phyloP scores from a whole-genome alignment of 2,329 filamentous ascomycete species.

The Calonectria ilicicola region DNA sequence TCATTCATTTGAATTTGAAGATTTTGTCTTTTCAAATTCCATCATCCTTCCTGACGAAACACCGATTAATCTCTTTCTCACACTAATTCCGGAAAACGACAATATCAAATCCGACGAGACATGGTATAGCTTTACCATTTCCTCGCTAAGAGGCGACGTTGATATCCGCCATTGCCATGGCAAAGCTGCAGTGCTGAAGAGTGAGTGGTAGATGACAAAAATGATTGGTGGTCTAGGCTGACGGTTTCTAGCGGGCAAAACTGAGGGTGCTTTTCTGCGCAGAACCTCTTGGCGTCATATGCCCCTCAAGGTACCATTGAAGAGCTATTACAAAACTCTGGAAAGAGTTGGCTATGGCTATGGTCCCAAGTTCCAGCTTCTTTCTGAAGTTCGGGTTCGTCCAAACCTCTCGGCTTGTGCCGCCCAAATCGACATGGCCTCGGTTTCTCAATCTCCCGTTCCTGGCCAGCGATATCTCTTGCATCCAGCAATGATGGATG shows the following conservation, averaged over 20 bases:
- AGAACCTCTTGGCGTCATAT: slow-evolving; percentile 39
- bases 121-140: slow-evolving; percentile 40
- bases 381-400: slow-evolving; percentile 36
- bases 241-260: background rate
- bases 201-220: slow-evolving; percentile 17
- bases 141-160: slow-evolving; percentile 38
- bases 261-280: background rate
- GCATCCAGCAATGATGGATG: slow-evolving; percentile 41
- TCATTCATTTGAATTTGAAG: slow-evolving; percentile 35
- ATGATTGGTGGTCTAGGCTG: background rate
- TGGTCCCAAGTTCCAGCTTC: slow-evolving; percentile 39
- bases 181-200: slow-evolving; percentile 27
- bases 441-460: slow-evolving; percentile 29
- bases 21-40: slow-evolving; percentile 40
- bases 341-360: slow-evolving; percentile 39
- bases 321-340: slow-evolving; percentile 39
- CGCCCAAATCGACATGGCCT: slow-evolving; percentile 36
- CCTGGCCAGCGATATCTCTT: slow-evolving; percentile 37
- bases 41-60: slow-evolving; percentile 39
- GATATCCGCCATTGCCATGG: slow-evolving; percentile 39
- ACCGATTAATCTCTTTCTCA: slow-evolving; percentile 37
- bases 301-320: slow-evolving; percentile 36
- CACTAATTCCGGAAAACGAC: slow-evolving; percentile 32
- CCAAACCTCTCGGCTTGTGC: slow-evolving; percentile 35
- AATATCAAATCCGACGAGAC: slow-evolving; percentile 30